Evolutionary conservation across 768 basidiomycete species (phyloP).

Genomic region (Mycena filopes): DNA sequence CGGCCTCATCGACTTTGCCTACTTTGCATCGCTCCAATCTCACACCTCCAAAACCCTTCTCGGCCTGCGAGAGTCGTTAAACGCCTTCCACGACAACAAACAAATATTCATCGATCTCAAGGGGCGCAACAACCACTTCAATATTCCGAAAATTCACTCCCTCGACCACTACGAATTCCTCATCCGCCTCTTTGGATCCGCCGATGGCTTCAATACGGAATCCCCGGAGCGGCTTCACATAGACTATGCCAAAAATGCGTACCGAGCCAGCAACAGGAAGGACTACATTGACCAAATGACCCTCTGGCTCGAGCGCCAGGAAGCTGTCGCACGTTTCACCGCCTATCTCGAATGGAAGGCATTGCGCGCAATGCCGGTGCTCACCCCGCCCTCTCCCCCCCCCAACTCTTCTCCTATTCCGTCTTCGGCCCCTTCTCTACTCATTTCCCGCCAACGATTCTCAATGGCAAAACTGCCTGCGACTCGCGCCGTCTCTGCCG

Average conservation of each 20-base stretch:
- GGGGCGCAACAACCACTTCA: conserved; percentile 40
- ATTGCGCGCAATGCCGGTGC: no score
- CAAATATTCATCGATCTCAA: conserved; percentile 37
- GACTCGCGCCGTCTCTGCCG: background rate
- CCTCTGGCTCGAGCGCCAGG: conserved; percentile 43
- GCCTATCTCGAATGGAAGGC: background rate
- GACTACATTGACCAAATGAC: conserved; percentile 49
- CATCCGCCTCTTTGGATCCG: conserved; percentile 38
- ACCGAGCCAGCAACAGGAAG: conserved; percentile 36
- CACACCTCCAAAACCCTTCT: conserved; percentile 38
- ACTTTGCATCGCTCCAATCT: conserved; percentile 35
- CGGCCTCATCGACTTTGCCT: conserved; percentile 43
- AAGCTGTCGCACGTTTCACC: conserved; percentile 26
- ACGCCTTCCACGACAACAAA: conserved; percentile 40
- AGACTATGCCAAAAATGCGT: conserved; percentile 45
- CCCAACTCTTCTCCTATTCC: no score
- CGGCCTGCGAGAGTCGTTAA: conserved; percentile 33
- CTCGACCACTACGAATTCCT: conserved; percentile 39
- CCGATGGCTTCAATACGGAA: conserved; percentile 45
- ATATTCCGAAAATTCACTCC: conserved; percentile 48
- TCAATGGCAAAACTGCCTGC: conserved; percentile 6
- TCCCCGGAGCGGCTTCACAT: conserved; percentile 22
- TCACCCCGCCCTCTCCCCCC: no score
- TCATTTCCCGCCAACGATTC: no score
- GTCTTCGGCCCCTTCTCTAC: no score